Conservation (phyloP, 129 eudicot species). For the Apium graveolens region DNA sequence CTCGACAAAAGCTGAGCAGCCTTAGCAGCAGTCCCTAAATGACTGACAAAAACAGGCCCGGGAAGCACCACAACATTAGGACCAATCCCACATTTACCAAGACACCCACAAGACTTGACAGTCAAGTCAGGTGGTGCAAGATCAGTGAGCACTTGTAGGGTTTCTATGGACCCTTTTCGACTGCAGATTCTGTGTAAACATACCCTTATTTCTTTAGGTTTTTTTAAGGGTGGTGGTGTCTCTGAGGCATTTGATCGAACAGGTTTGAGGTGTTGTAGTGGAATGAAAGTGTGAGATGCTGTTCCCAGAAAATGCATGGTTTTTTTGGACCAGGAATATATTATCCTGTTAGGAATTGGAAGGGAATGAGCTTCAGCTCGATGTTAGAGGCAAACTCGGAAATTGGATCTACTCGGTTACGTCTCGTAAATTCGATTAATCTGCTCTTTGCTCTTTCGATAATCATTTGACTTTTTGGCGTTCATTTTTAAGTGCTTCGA, state of each 20-base stretch:
- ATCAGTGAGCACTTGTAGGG: slow-evolving; percentile 46
- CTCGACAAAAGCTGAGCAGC: slow-evolving; percentile 52
- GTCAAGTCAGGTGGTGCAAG: slow-evolving; percentile 57
- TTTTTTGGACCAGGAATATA: neutral
- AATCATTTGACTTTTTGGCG: too few relatives aligned
- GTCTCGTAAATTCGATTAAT: too few relatives aligned
- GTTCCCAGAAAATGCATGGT: neutral
- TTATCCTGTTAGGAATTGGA: neutral
- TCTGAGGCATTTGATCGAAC: slow-evolving; percentile 3
- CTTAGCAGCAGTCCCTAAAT: slow-evolving; percentile 69
- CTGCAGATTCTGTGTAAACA: slow-evolving; percentile 61
- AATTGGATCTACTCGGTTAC: too few relatives aligned
- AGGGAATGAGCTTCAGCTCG: too few relatives aligned
- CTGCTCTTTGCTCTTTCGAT: too few relatives aligned
- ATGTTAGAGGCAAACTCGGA: too few relatives aligned
- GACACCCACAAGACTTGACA: slow-evolving; percentile 72
- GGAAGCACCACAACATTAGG: slow-evolving; percentile 76
- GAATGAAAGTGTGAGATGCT: neutral
- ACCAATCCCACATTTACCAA: slow-evolving; percentile 76
- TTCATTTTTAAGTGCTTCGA: too few relatives aligned
- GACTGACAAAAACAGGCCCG: slow-evolving; percentile 31
- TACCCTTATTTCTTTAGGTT: slow-evolving; percentile 46
- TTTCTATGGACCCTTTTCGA: slow-evolving; percentile 59
- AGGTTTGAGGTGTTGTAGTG: neutral
- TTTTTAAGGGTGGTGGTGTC: neutral